Percentiles rank a stretch among this genome's conserved stretches.
phyloP scores from a whole-genome alignment of 148 eudicot genomes.

The Fagopyrum homotropicum region DNA sequence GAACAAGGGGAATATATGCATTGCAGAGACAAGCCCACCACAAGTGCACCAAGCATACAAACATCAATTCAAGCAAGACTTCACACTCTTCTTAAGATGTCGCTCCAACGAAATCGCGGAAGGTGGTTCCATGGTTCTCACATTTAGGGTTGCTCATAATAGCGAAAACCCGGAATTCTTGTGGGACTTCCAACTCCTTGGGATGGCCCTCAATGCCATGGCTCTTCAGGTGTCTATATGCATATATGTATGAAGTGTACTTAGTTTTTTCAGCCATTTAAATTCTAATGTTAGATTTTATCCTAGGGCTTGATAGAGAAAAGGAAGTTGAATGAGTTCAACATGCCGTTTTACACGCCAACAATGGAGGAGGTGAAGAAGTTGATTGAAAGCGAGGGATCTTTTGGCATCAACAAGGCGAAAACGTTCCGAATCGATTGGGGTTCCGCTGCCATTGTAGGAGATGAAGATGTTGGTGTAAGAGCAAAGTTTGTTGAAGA shows the following conservation, averaged over 20 bases:
- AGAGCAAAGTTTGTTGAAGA: neutral
- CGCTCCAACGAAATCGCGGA: slow-evolving; percentile 37
- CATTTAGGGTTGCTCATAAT: slow-evolving; percentile 25
- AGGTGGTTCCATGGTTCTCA: slow-evolving; percentile 43
- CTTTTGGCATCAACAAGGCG: slow-evolving; percentile 19
- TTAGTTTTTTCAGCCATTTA: too few relatives aligned
- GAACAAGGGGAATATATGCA: slow-evolving; percentile 33
- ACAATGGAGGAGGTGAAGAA: slow-evolving; percentile 9
- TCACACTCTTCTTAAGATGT: slow-evolving; percentile 31
- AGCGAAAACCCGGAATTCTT: slow-evolving; percentile 15
- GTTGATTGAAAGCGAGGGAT: slow-evolving; percentile 25
- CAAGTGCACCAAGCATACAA: slow-evolving; percentile 33
- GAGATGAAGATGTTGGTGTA: neutral
- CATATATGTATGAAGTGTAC: neutral
- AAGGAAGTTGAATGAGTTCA: neutral
- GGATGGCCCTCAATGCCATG: slow-evolving; percentile 25
- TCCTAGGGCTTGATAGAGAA: neutral
- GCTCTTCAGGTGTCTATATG: slow-evolving; percentile 22
- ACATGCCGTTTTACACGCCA: slow-evolving; percentile 3
- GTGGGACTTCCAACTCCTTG: slow-evolving; percentile 22
- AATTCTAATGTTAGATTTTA: too few relatives aligned
- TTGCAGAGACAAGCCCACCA: slow-evolving; percentile 27
- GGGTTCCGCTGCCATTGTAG: slow-evolving; percentile 16
- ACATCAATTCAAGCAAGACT: slow-evolving; percentile 38
- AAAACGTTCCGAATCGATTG: slow-evolving; percentile 23